Evolutionary conservation across 768 basidiomycete genomes (phyloP), one percentile per base, ranked within the genome.

Genomic region (Boletus eberwhitei): DNA sequence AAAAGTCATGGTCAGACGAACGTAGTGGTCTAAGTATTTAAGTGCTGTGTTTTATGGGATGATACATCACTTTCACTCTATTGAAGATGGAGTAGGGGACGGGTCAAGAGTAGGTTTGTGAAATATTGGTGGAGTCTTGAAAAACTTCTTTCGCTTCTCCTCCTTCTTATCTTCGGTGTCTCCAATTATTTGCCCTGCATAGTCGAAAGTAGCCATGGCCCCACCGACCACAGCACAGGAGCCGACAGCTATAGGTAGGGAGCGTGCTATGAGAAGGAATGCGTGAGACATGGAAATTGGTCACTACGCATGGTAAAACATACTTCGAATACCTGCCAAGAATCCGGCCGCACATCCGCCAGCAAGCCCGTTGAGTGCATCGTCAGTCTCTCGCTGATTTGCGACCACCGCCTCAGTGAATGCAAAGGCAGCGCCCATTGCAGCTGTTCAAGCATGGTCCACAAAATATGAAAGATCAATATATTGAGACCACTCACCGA

Each of bases 291-390:
- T 55, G 46, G 35, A 52, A 21, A 38, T 21, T 32, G 29, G 14
- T 32, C 50, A 41, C 42, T 41, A 17, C 47, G 51, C 48, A 32
- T 22, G 4, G 40, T 22, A 12, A 37, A 45, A 53, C 81, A 38
- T 64, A 93, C 91, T 80, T 77, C 90, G 81, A 53, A 95, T 72
- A 50, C 94, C 94, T 31, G 91, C 91, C 58, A 96, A 74, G 74
- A 96, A 93, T 43, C 94, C 94, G 48, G 93, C 93, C 45, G 93
- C 93, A 74, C 93, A 96, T 52, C 88, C 94, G 51, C 90, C 94
- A 48, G 84, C 83, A 43, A 87, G 87, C 46, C 89, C 88, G 64
- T 93, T 97, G 57, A 90, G 64, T 39, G 87, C 77, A 68, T 98
- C 95, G 58, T 92, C 79, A 59, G 76, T 84, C 71, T 84, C 79